phyloP scores from a whole-genome alignment of 768 basidiomycete genomes.

The Collybia nuda region DNA sequence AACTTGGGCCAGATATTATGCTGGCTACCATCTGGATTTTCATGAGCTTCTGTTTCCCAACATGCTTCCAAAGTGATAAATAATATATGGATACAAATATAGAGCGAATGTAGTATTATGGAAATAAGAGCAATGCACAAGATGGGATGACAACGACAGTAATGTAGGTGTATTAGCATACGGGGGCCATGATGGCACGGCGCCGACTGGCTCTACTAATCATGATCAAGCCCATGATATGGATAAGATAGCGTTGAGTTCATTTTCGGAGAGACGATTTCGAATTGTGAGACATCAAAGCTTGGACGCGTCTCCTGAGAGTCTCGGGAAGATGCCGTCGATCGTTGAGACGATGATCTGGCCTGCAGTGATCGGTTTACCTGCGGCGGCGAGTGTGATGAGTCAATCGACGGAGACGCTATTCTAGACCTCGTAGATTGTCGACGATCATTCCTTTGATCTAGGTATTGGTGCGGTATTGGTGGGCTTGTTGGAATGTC shows the following conservation, averaged over 20 bases:
- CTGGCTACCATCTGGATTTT: no score
- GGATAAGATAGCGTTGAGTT: slow-evolving; percentile 51
- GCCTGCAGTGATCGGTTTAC: slow-evolving; percentile 19
- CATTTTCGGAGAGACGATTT: slow-evolving; percentile 58
- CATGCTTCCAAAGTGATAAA: no score
- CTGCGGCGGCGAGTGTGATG: slow-evolving; percentile 25
- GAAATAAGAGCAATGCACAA: slow-evolving; percentile 1
- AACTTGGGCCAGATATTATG: no score
- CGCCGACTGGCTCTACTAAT: slow-evolving; percentile 12
- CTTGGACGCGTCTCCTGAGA: slow-evolving; percentile 47
- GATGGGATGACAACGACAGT: background rate
- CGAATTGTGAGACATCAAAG: slow-evolving; percentile 67
- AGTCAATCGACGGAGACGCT: slow-evolving; percentile 33
- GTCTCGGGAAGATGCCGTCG: slow-evolving; percentile 41
- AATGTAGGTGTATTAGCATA: background rate
- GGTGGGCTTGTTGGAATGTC: slow-evolving; percentile 67
- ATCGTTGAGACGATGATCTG: slow-evolving; percentile 30
- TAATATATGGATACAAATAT: background rate
- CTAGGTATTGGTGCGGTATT: slow-evolving; percentile 51
- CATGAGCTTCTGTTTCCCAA: no score
- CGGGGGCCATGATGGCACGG: background rate
- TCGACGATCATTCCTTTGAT: slow-evolving; percentile 19
- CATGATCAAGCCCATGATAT: slow-evolving; percentile 52
- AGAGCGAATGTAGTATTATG: slow-evolving; percentile 1
- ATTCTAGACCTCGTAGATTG: slow-evolving; percentile 29